Evolutionary conservation across 1,284 basidiomycete genomes (phyloP).

Genomic region (Singerocomus inundabilis): DNA sequence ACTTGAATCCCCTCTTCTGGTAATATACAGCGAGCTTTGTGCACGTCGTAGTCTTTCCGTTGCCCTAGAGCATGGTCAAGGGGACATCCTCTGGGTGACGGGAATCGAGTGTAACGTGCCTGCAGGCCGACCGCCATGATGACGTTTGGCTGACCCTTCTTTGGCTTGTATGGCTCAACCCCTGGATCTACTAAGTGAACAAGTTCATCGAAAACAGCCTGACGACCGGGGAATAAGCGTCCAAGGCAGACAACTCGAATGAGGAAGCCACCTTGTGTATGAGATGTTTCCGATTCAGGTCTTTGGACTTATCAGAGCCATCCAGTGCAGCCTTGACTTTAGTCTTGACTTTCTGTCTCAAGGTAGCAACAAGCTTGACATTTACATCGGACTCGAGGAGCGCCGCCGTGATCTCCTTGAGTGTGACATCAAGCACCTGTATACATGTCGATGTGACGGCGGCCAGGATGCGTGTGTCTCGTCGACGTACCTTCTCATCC

Average conservation of each 20-base stretch:
- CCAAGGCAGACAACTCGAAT: neutral
- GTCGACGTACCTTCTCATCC: conserved; percentile 75
- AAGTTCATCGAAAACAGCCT: conserved; percentile 98
- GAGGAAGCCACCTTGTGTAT: conserved; percentile 73
- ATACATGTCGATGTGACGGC: conserved; percentile 42
- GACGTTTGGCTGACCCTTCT: conserved; percentile 92
- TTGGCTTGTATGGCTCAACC: conserved; percentile 92
- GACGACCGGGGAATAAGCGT: conserved; percentile 9
- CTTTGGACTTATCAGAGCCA: conserved; percentile 71
- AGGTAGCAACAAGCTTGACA: conserved; percentile 88
- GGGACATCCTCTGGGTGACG: conserved; percentile 3
- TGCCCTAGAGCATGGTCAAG: conserved; percentile 60
- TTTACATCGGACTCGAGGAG: conserved; percentile 98
- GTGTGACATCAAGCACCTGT: conserved; percentile 87
- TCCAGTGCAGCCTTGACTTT: conserved; percentile 81
- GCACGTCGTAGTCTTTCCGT: conserved; percentile 98
- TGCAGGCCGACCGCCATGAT: conserved; percentile 98
- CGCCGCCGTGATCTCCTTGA: conserved; percentile 95
- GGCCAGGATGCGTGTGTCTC: conserved; percentile 12
- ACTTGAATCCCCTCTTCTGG: conserved; percentile 95
- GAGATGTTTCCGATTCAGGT: conserved; percentile 79
- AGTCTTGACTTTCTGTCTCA: conserved; percentile 88
- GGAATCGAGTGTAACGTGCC: conserved; percentile 42
- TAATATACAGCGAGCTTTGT: conserved; percentile 98
- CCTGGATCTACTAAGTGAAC: conserved; percentile 94